Evolutionary conservation across 306 rosid species (phyloP).

Genomic region (Vigna unguiculata): DNA sequence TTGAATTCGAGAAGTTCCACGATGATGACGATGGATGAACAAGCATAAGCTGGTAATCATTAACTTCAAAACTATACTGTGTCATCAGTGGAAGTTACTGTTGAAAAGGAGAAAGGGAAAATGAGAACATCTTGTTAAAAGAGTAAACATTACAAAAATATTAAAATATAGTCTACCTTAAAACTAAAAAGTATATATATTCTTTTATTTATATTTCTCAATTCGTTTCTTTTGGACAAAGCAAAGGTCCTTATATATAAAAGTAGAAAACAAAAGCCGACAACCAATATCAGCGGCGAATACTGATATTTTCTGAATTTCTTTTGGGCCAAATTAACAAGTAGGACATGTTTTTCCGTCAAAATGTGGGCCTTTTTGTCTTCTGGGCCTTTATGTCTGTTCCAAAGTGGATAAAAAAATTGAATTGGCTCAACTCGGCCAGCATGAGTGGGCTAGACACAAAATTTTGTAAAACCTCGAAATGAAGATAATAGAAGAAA

Average conservation of each 20-base stretch:
- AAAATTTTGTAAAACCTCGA: not conserved
- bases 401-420: not conserved
- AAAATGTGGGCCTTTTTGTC: not conserved
- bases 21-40: constrained; percentile 25
- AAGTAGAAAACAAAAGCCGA: not conserved
- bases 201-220: not conserved
- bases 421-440: not conserved
- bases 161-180: not conserved
- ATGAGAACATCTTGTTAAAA: not conserved
- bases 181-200: not conserved
- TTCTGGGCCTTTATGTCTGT: not conserved
- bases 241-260: not conserved
- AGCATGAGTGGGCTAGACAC: not conserved
- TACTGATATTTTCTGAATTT: not conserved
- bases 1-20: constrained; percentile 40
- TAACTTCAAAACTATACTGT: constrained; percentile 26
- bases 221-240: not conserved
- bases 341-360: not conserved
- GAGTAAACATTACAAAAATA: constrained; percentile 16
- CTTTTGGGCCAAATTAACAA: not conserved
- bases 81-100: constrained; percentile 31
- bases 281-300: not conserved
- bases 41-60: constrained; percentile 33
- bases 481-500: too few species aligned
- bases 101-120: constrained; percentile 11